Evolutionary conservation across 2,329 filamentous ascomycete species (phyloP), one percentile per base, ranked within the genome.

Genomic region (Cryphonectria parasitica): DNA sequence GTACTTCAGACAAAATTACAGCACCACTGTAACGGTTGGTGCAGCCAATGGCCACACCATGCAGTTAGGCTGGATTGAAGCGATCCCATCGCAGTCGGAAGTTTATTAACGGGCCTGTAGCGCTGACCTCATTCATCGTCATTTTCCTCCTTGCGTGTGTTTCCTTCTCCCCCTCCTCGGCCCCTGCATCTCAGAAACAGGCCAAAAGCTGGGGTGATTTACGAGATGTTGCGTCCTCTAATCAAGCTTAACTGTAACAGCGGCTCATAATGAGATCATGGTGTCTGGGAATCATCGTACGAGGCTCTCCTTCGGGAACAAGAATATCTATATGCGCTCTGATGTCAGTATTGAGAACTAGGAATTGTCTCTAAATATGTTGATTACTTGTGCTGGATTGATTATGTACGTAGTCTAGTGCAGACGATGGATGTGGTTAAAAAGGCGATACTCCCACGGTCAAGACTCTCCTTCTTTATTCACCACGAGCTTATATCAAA

Each of bases 211-310:
- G 43, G n/a, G 22, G 45, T 49, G 22, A 39, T 39, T 11, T 3
- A n/a, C 45, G 10, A n/a, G 45, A 49, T 49, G 45, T n/a, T 49
- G 45, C 45, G 45, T 10, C 22, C 43, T 19, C 45, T n/a, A n/a
- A 11, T 10, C 22, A 17, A n/a, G 45, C 22, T 22, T 49, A n/a
- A 49, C 3, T n/a, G 45, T n/a, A n/a, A 49, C 45, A 49, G 22
- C 22, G 45, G 45, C 45, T 49, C 19, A 25, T 17, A n/a, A 56
- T 28, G 60, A 68, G 67, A 68, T 68, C 67, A 68, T 68, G 67
- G 15, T 68, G 60, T 56, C 43, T 64, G 52, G 17, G 54, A 61
- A 49, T 22, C 19, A 39, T 43, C 22, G 45, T 31, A 43, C 13
- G 34, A 31, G 19, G 54, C 28, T 63, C 17, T 36, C n/a, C n/a